These are phyloP conservation scores for Zasmidium cellare DNA, from an alignment of 2,329 filamentous ascomycete species.

Conservation along the genomic window DNA sequence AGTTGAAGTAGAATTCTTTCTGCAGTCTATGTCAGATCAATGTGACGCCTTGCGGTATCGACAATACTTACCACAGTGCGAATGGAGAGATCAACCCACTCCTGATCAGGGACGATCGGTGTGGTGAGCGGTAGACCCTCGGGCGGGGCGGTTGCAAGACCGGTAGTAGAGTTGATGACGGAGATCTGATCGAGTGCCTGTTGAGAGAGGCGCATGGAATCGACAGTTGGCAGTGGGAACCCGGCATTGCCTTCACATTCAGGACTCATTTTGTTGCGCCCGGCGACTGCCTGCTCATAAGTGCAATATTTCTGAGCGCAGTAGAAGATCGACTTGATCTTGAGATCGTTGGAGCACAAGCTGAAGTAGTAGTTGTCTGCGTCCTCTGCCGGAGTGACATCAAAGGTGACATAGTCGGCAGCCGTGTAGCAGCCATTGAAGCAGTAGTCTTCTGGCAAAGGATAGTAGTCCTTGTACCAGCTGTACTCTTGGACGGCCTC, in stretches of 20 bases:
- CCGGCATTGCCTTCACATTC: constrained; percentile 9
- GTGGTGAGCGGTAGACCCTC: constrained; percentile 3
- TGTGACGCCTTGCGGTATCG: neutral
- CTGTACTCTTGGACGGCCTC: constrained; percentile 6
- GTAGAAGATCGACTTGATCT: constrained; percentile 14
- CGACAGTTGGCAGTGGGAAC: constrained; percentile 9
- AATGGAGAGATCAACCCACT: constrained; percentile 2
- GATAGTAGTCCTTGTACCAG: constrained; percentile 23
- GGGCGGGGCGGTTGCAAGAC: constrained; percentile 9
- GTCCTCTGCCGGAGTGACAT: constrained; percentile 10
- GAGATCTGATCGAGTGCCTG: constrained; percentile 7
- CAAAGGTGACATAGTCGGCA: constrained; percentile 12
- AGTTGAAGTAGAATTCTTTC: constrained; percentile 13
- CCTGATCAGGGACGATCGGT: constrained; percentile 15
- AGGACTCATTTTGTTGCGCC: constrained; percentile 3
- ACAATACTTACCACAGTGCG: neutral
- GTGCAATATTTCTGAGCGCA: constrained; percentile 21
- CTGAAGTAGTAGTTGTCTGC: constrained; percentile 11
- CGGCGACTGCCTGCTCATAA: constrained; percentile 5
- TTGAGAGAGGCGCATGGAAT: constrained; percentile 6
- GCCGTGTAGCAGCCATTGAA: constrained; percentile 9
- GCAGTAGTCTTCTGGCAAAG: constrained; percentile 13
- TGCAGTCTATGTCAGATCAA: neutral
- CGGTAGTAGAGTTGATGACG: constrained; percentile 15
- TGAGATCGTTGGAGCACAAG: constrained; percentile 13